These are phyloP conservation scores for Globisporangium abappressorium DNA, from an alignment of 352 stramenopile genomes.

Conservation along the genomic window DNA sequence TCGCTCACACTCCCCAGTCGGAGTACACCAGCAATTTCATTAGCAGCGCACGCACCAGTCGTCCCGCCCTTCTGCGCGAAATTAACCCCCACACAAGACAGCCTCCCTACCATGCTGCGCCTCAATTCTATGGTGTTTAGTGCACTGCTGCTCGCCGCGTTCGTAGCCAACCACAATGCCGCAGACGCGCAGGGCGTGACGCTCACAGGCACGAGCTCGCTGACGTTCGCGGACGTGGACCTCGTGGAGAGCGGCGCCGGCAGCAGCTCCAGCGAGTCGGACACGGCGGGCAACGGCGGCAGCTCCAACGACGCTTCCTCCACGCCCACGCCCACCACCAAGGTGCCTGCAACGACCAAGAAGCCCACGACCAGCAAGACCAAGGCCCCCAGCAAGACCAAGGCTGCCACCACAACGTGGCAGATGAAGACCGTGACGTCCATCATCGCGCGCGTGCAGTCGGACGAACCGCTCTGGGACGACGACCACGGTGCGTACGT, in stretches of 20 bases:
- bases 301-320: neutral
- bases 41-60: neutral
- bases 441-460: constrained; percentile 34
- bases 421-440: constrained; percentile 22
- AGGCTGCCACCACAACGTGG: neutral
- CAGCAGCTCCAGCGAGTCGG: neutral
- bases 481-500: constrained; percentile 21
- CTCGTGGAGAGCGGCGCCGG: neutral
- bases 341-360: neutral
- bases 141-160: neutral
- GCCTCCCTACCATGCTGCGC: neutral
- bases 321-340: neutral
- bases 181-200: constrained; percentile 2
- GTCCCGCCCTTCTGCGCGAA: neutral
- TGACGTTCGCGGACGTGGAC: constrained; percentile 9
- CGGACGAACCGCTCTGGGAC: constrained; percentile 28
- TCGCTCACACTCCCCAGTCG: neutral
- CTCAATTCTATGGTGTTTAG: neutral
- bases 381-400: constrained; percentile 2
- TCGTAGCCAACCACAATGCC: neutral
- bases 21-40: neutral
- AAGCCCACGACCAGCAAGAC: neutral
- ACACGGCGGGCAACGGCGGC: neutral
- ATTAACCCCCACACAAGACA: neutral
- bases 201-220: constrained; percentile 6